These are phyloP conservation scores for Flaveria sonorensis DNA, from an alignment of 129 eudicot species.

Conservation along the genomic window DNA sequence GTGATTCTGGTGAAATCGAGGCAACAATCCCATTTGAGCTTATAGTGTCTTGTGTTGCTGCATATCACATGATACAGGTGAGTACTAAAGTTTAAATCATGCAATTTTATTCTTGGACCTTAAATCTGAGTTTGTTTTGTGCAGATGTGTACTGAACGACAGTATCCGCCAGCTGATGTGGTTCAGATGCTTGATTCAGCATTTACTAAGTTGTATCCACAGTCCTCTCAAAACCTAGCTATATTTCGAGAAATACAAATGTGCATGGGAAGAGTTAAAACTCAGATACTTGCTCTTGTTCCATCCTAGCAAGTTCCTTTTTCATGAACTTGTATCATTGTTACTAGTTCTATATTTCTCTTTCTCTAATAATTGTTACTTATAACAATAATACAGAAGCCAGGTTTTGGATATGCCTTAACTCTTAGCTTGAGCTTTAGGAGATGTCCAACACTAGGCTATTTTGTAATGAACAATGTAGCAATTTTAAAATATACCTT, in stretches of 20 bases:
- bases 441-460: slow-evolving; percentile 32
- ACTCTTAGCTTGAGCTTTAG: slow-evolving; percentile 35
- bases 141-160: slow-evolving; percentile 65
- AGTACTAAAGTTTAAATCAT: slow-evolving; percentile 7
- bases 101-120: background rate
- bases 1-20: slow-evolving; percentile 27
- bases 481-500: slow-evolving; percentile 18
- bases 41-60: slow-evolving; percentile 58
- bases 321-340: slow-evolving; percentile 5
- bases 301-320: slow-evolving; percentile 42
- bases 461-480: slow-evolving; percentile 27
- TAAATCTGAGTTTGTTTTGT: slow-evolving; percentile 15
- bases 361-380: slow-evolving; percentile 35
- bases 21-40: slow-evolving; percentile 49
- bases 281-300: slow-evolving; percentile 59
- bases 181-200: slow-evolving; percentile 64
- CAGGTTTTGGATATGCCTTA: slow-evolving; percentile 20
- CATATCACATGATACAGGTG: slow-evolving; percentile 61
- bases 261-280: slow-evolving; percentile 66
- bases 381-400: slow-evolving; percentile 26
- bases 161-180: slow-evolving; percentile 63
- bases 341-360: background rate
- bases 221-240: slow-evolving; percentile 48
- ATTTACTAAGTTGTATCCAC: slow-evolving; percentile 52
- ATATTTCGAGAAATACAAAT: slow-evolving; percentile 59